These are phyloP conservation scores for Linum trigynum DNA, from an alignment of 345 rosid genomes.

Conservation along the genomic window DNA sequence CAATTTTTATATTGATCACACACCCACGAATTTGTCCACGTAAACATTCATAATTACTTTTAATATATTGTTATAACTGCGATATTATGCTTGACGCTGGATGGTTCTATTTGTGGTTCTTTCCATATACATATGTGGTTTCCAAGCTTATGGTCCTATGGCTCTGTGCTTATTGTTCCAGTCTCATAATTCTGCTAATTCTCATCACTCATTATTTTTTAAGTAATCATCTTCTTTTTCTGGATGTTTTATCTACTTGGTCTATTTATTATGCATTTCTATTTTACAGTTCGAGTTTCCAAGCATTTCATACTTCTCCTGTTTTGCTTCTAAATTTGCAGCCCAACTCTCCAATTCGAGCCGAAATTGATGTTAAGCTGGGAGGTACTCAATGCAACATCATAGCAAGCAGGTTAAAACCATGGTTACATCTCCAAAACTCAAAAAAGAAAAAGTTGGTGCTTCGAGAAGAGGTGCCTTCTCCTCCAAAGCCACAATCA, in stretches of 20 bases:
- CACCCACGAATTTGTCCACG: too few relatives aligned
- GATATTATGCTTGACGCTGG: too few relatives aligned
- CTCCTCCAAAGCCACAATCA: slow-evolving; percentile 35
- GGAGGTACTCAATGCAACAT: slow-evolving; percentile 84
- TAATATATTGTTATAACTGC: too few relatives aligned
- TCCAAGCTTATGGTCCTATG: too few relatives aligned
- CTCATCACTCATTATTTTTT: not conserved
- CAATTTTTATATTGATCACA: too few relatives aligned
- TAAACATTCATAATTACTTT: too few relatives aligned
- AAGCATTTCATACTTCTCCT: not conserved
- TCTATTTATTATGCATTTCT: not conserved
- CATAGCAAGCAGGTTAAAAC: slow-evolving; percentile 59
- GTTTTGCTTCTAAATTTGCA: slow-evolving; percentile 27
- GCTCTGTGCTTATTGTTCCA: slow-evolving; percentile 3
- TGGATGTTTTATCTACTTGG: not conserved
- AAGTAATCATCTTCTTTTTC: not conserved
- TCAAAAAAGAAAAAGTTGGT: slow-evolving; percentile 56
- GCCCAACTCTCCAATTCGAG: slow-evolving; percentile 69
- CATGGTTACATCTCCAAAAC: slow-evolving; percentile 68
- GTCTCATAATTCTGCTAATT: not conserved
- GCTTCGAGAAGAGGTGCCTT: slow-evolving; percentile 46
- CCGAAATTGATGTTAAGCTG: slow-evolving; percentile 90
- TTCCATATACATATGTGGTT: too few relatives aligned
- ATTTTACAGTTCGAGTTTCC: not conserved
- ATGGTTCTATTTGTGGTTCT: too few relatives aligned